Conservation (phyloP, 2,329 filamentous ascomycete genomes). For the Alternaria sp. region DNA sequence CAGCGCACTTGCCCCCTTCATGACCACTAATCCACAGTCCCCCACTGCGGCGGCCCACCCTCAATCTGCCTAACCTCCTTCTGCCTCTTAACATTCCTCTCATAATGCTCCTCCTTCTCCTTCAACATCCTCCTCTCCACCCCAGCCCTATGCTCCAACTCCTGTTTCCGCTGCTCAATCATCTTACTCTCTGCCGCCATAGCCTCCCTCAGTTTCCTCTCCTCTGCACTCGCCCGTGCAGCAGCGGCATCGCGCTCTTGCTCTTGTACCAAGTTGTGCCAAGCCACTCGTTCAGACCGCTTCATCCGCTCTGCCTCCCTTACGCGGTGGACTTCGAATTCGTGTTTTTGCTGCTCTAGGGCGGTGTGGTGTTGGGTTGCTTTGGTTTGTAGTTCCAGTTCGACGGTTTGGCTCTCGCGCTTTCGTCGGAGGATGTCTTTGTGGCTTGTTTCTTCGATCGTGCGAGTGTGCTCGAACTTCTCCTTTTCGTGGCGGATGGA, state of each 20-base stretch:
- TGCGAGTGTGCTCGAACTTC: constrained; percentile 34
- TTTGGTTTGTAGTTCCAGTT: constrained; percentile 26
- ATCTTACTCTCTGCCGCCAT: constrained; percentile 25
- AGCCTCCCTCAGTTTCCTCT: constrained; percentile 24
- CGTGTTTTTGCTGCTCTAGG: constrained; percentile 40
- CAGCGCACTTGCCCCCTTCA: not conserved
- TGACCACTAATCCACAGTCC: constrained; percentile 32
- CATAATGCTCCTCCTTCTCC: constrained; percentile 44
- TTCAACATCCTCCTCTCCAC: constrained; percentile 36
- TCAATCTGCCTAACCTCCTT: constrained; percentile 40
- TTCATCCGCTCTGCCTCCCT: constrained; percentile 41
- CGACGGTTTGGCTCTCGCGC: constrained; percentile 35
- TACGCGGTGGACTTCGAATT: constrained; percentile 39
- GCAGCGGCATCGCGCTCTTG: constrained; percentile 38
- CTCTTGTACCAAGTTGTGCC: constrained; percentile 37
- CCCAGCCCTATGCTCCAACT: constrained; percentile 34
- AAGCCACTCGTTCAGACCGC: constrained; percentile 36
- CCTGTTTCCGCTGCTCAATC: constrained; percentile 31
- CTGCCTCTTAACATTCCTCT: constrained; percentile 42
- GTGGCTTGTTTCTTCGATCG: constrained; percentile 38
- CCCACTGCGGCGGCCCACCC: constrained; percentile 28
- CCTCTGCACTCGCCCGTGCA: constrained; percentile 28
- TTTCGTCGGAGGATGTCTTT: constrained; percentile 35
- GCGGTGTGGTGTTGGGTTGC: constrained; percentile 26
- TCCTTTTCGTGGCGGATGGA: constrained; percentile 35